Percentiles rank a stretch among this genome's conserved stretches.
Conservation (phyloP, 2,329 filamentous ascomycete genomes). For the Ploettnerulaceae sp. region DNA sequence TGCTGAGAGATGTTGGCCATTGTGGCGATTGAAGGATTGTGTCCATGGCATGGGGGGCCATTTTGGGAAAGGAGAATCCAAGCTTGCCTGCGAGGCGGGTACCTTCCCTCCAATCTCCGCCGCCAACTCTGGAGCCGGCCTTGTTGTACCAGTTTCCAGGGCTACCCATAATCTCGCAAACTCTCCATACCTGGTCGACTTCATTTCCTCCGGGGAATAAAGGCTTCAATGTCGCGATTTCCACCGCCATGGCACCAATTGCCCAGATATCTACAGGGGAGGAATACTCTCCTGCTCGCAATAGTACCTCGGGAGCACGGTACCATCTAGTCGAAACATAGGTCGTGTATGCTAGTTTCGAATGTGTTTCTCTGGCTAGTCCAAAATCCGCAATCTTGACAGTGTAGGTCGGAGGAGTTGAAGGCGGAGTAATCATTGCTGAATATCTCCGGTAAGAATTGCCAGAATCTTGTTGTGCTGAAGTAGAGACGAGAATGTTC, state of each 20-base stretch:
- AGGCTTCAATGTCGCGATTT: conserved; percentile 93
- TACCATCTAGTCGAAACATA: conserved; percentile 99
- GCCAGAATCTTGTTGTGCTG: conserved; percentile 63
- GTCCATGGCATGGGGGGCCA: conserved; percentile 96
- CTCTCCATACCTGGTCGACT: conserved; percentile 97
- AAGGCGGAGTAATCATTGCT: conserved; percentile 85
- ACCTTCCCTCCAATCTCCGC: conserved; percentile 96
- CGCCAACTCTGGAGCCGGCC: conserved; percentile 76
- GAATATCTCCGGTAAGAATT: conserved; percentile 93
- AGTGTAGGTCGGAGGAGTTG: conserved; percentile 87
- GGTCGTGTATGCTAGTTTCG: conserved; percentile 92
- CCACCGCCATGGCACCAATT: conserved; percentile 95
- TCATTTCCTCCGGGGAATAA: conserved; percentile 97
- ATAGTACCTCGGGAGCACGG: conserved; percentile 83
- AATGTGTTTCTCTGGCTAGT: conserved; percentile 93
- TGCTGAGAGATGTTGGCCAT: conserved; percentile 81
- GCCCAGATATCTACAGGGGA: conserved; percentile 99
- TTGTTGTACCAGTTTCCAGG: conserved; percentile 98
- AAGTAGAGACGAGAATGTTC: conserved; percentile 95
- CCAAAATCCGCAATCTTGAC: conserved; percentile 99
- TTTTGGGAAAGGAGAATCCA: conserved; percentile 98
- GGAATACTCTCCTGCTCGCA: conserved; percentile 93
- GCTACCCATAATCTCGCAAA: conserved; percentile 99
- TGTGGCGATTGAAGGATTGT: conserved; percentile 85
- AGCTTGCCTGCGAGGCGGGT: conserved; percentile 89